Base-by-base conservation (phyloP, 495 filamentous ascomycete genomes). In the Lasiosphaeriaceae sp. region DNA sequence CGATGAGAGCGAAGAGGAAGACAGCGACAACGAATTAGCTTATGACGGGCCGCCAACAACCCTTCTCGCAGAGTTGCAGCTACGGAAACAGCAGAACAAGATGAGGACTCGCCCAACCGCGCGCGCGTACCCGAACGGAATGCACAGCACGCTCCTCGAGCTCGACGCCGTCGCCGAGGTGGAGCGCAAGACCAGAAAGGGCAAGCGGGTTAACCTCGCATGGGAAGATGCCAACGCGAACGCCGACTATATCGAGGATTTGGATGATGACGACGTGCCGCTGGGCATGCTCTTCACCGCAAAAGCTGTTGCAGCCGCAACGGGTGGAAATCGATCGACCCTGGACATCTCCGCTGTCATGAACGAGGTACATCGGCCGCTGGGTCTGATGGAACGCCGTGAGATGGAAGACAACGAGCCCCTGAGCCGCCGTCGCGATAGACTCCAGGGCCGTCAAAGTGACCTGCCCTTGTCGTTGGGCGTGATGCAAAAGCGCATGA, bases 381-480 rank as follows among this genome's bases (percentile, higher is more conserved):
- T 92, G 20, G 94, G 94, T 14, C 73, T 98, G 19, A 86, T 98
- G 77, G 92, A 92, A 66, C 83, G 82, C 63, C 83, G 88, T 9
- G 84, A 96, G 52, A 72, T 93, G 59, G 94, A 98, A 69, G 94
- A 97, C 61, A 90, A 88, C 48, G 94, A 98, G 63, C 92, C 94
- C 6, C 73, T 98, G 43, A 92, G 89, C 60, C 76, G 77, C 17
- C 86, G 94, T 9, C 83, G 91, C 35, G 88, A 89, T 26, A 78
- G 94, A 59, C 77, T 98, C 16, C 80, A 84, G 52, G 92, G 88
- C 50, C 76, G 55, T 51, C 70, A 70, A 26, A 54, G 20, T 8
- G 61, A 61, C 12, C 59, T 64, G 20, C 64, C 64, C 2, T 39
- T 53, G 23, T 63, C 59, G 12, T 58, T 66, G 6, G 37, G 44